phyloP scores from a whole-genome alignment of 2,329 filamentous ascomycete genomes.

The Colletotrichum sp. region DNA sequence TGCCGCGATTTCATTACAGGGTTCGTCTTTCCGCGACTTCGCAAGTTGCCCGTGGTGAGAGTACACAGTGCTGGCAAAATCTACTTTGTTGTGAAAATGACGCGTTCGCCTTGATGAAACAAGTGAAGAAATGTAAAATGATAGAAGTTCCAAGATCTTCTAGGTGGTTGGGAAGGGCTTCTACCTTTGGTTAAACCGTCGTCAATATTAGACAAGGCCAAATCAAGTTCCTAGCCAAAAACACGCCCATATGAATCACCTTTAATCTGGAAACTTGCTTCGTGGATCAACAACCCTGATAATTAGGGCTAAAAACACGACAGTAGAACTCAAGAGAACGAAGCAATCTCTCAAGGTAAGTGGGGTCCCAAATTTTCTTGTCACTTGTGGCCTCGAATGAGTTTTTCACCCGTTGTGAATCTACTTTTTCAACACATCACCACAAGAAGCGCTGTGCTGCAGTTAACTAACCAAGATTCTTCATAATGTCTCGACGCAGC shows the following conservation, averaged over 20 bases:
- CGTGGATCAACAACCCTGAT: not conserved
- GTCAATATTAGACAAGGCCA: not conserved
- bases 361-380: not conserved
- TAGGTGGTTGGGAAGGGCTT: not conserved
- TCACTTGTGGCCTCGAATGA: not conserved
- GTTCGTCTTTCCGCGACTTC: not conserved
- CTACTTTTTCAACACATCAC: not conserved
- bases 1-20: rapidly evolving
- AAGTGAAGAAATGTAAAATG: not conserved
- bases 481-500: not conserved
- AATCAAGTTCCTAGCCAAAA: not conserved
- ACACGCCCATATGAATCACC: not conserved
- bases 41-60: not conserved
- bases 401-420: not conserved
- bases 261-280: not conserved
- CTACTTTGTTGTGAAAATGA: not conserved
- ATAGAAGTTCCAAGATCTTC: not conserved
- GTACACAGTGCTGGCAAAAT: not conserved
- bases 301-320: not conserved
- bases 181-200: not conserved
- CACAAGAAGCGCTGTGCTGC: not conserved
- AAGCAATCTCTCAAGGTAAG: not conserved
- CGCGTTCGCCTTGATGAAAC: rapidly evolving
- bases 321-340: not conserved
- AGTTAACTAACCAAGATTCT: not conserved